These are phyloP conservation scores for Dioszegia hungarica DNA, from an alignment of 768 basidiomycete species.

Conservation along the genomic window DNA sequence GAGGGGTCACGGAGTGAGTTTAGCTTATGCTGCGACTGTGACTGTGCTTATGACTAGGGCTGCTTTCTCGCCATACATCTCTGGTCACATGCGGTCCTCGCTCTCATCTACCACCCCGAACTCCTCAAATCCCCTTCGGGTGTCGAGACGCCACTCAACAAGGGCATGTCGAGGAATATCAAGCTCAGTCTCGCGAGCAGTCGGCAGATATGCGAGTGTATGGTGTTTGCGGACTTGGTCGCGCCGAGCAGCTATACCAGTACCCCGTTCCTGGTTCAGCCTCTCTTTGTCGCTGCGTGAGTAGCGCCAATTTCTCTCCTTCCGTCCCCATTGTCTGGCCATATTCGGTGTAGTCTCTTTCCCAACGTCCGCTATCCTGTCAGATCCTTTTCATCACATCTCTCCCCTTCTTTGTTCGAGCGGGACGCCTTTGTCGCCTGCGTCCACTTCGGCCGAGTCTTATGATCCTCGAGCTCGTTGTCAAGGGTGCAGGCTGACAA, in stretches of 20 bases:
- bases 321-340: no score
- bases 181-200: constrained; percentile 35
- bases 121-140: constrained; percentile 41
- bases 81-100: constrained; percentile 44
- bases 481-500: no score
- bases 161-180: constrained; percentile 37
- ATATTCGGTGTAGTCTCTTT: no score
- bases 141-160: constrained; percentile 43
- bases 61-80: constrained; percentile 31
- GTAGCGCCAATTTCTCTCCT: no score
- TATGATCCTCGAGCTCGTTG: no score
- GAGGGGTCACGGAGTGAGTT: constrained; percentile 33
- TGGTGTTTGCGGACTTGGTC: constrained; percentile 44
- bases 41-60: constrained; percentile 9
- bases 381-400: no score
- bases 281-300: constrained; percentile 39
- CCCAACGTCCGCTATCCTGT: no score
- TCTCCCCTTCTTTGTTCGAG: no score
- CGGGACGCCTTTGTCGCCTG: no score
- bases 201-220: constrained; percentile 46
- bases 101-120: constrained; percentile 44
- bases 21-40: background rate
- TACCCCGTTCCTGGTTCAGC: constrained; percentile 36
- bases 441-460: no score
- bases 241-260: constrained; percentile 17